Base-by-base conservation (phyloP, 2,329 filamentous ascomycete genomes). In the Colletotrichum liriopes region DNA sequence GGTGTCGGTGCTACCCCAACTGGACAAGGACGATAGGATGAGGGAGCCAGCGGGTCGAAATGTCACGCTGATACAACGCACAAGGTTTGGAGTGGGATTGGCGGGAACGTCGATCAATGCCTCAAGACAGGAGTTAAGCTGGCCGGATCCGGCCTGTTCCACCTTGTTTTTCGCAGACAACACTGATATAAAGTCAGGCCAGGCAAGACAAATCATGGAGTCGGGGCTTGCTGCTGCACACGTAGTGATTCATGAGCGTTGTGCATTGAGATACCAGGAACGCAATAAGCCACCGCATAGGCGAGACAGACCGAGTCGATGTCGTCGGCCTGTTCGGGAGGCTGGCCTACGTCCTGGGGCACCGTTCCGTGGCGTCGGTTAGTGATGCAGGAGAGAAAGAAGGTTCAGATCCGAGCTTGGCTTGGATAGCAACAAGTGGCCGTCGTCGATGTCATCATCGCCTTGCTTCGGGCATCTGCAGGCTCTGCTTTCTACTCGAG, bases 81-180 rank as follows among this genome's bases (percentile, higher is more conserved):
- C 47, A 56, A 63, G 69, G 65, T 68, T 63, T 52, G 41, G 45
- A 45, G 52, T 63, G 35, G 65, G 43, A 69, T 72, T 68, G 18
- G 52, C 65, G 65, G 52, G 45, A 72, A 43, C 37, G 65, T 52
- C 65, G 65, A 72, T 63, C 69, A 66, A 67, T 71, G 64, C 64
- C 56, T 56, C 37, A 35, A 61, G 64, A 61, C 64, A 49, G 41
- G 55, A 51, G 39, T 45, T 61, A 47, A 60, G 37, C 32, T 49
- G 47, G 41, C 55, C 67, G 63, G 55, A 71, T 61, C 55, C 64
- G 67, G 63, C 43, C 45, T 54, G 4, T 54, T 49, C 45, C 29
- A 56, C 68, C 54, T 51, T 26, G 37, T 35, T 26, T 35, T 49
- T 41, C 32, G 59, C 55, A 14, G 18, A 54, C 32, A 37, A 47